Percentiles rank a stretch among this genome's conserved stretches.
phyloP scores from a whole-genome alignment of 2,329 filamentous ascomycete species.

The Aquanectria penicillioides region DNA sequence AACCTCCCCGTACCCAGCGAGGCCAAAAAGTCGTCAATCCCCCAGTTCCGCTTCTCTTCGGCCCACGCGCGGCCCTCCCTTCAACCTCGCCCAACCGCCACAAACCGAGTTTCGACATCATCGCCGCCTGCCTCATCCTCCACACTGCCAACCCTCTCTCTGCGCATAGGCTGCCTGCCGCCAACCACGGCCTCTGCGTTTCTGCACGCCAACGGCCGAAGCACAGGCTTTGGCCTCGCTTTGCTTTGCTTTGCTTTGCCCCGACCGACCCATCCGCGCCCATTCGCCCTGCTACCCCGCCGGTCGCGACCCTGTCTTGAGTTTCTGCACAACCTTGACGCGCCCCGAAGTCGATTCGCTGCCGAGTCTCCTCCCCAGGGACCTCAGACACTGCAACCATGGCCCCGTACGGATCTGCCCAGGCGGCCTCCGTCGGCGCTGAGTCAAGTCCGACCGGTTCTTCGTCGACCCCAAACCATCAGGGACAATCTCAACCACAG shows the following conservation, averaged over 20 bases:
- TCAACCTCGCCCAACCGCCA: slow-evolving; percentile 47
- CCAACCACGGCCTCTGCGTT: slow-evolving; percentile 18
- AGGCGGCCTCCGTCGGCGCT: slow-evolving; percentile 33
- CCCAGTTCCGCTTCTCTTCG: slow-evolving; percentile 40
- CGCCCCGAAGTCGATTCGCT: slow-evolving; percentile 13
- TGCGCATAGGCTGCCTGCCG: slow-evolving; percentile 8
- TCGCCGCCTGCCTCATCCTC: slow-evolving; percentile 17
- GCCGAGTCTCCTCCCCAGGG: slow-evolving; percentile 6
- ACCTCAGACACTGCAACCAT: slow-evolving; percentile 22
- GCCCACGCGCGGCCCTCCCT: slow-evolving; percentile 33
- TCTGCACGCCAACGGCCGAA: slow-evolving; percentile 14
- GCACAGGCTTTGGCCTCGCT: too few species aligned
- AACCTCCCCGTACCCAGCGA: slow-evolving; percentile 34
- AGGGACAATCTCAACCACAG: slow-evolving; percentile 31
- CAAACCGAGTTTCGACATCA: slow-evolving; percentile 41
- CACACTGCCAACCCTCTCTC: slow-evolving; percentile 14
- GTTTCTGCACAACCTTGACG: slow-evolving; percentile 16
- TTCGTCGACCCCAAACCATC: slow-evolving; percentile 29
- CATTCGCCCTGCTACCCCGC: slow-evolving; percentile 15
- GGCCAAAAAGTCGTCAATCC: slow-evolving; percentile 37
- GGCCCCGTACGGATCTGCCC: slow-evolving; percentile 38
- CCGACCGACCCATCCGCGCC: slow-evolving; percentile 4
- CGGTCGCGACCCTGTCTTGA: slow-evolving; percentile 11
- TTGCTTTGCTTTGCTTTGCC: not conserved
- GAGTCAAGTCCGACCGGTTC: slow-evolving; percentile 40